Evolutionary conservation across 2,329 filamentous ascomycete genomes (phyloP).

Genomic region (Aquanectria penicillioides): DNA sequence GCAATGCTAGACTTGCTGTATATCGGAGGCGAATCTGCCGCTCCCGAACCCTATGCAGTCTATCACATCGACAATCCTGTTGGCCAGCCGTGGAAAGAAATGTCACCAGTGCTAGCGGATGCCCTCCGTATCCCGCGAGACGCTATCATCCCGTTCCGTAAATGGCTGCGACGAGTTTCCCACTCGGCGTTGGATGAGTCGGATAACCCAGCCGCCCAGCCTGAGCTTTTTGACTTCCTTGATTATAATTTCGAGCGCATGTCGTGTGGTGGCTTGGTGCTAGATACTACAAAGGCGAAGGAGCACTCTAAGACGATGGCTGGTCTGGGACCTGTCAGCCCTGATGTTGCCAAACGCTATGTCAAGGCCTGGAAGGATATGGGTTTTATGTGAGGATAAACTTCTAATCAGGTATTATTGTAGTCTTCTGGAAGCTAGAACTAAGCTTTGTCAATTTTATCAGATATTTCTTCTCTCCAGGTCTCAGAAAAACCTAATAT

Average conservation of each 20-base stretch:
- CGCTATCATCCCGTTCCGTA: neutral
- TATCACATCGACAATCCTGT: conserved; percentile 40
- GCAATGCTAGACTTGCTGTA: conserved; percentile 25
- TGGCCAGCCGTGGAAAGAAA: conserved; percentile 29
- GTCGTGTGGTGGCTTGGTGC: conserved; percentile 14
- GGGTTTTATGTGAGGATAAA: too few species aligned
- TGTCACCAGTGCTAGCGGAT: neutral
- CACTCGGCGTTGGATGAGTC: neutral
- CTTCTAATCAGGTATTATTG: too few species aligned
- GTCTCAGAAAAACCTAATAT: too few species aligned
- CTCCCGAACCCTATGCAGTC: conserved; percentile 21
- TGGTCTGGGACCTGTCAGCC: neutral
- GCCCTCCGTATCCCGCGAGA: neutral
- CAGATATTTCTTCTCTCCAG: too few species aligned
- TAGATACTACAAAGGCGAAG: neutral
- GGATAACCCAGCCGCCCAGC: conserved; percentile 8
- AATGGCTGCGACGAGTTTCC: neutral
- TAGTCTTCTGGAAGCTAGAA: too few species aligned
- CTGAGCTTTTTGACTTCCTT: neutral
- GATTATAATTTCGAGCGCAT: conserved; percentile 13
- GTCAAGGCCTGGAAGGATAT: neutral
- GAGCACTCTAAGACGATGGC: neutral
- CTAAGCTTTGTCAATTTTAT: too few species aligned
- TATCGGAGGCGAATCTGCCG: neutral
- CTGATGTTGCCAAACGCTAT: neutral